A percentile compares a stretch with the other conserved stretches of the same genome.
phyloP scores from a whole-genome alignment of 176 grass and related monocot genomes.

The Eragrostis curvula region DNA sequence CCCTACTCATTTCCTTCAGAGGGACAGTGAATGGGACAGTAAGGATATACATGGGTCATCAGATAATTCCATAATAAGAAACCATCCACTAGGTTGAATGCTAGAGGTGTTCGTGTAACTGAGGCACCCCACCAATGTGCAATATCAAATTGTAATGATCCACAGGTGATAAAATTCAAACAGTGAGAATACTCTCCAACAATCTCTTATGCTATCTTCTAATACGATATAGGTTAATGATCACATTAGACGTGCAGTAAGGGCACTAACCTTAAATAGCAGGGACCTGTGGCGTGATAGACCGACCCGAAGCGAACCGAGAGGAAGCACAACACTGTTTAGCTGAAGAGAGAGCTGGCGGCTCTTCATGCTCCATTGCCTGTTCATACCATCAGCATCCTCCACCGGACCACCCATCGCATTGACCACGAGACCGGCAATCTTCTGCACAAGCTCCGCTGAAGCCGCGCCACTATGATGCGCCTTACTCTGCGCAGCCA shows the following conservation, averaged over 20 bases:
- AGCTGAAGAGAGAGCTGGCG: conserved; percentile 45
- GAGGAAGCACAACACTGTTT: conserved; percentile 75
- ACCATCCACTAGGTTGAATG: neutral
- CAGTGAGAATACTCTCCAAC: too few species aligned
- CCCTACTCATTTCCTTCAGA: neutral
- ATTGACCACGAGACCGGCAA: conserved; percentile 73
- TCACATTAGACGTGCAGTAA: conserved; percentile 9
- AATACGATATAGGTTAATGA: conserved; percentile 1
- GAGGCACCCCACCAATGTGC: neutral
- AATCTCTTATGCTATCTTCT: neutral
- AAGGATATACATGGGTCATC: neutral
- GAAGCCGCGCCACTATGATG: conserved; percentile 33
- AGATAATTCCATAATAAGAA: neutral
- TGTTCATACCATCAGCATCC: conserved; percentile 71
- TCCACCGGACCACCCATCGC: conserved; percentile 83
- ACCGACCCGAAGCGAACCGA: conserved; percentile 74
- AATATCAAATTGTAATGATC: conserved; percentile 9
- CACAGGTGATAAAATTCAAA: conserved; percentile 8
- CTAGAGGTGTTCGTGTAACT: neutral
- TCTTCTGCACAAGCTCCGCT: conserved; percentile 66
- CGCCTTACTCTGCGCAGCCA: conserved; percentile 50
- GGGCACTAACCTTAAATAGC: conserved; percentile 88
- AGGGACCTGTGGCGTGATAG: conserved; percentile 87
- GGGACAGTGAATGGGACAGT: neutral
- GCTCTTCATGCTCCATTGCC: conserved; percentile 63